Percentiles rank a stretch among this genome's conserved stretches.
phyloP scores from a whole-genome alignment of 2,329 filamentous ascomycete genomes.

The Paracoccidioides brasiliensis region DNA sequence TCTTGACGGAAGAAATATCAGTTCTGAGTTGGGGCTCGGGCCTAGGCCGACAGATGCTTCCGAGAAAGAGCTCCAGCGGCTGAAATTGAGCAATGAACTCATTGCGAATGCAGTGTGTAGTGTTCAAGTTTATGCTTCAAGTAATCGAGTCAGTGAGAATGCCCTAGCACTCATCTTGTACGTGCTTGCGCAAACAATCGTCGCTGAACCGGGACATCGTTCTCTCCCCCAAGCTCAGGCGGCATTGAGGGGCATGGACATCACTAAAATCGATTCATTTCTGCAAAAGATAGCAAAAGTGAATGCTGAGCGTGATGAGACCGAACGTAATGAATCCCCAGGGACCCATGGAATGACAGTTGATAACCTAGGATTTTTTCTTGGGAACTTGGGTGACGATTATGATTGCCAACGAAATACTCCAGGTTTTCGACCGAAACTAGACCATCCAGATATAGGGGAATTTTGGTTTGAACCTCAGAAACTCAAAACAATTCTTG shows the following conservation, averaged over 20 bases:
- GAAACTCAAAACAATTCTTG: not conserved
- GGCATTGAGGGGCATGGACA: not conserved
- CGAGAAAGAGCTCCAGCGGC: not conserved
- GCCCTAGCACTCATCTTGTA: not conserved
- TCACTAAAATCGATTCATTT: not conserved
- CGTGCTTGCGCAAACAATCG: not conserved
- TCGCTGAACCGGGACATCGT: not conserved
- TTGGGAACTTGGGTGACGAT: not conserved
- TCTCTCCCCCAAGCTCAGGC: not conserved
- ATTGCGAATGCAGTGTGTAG: not conserved
- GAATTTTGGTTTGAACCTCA: slow-evolving; percentile 1
- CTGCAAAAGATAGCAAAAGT: not conserved
- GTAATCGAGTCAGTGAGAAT: not conserved
- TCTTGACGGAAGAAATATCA: slow-evolving; percentile 3
- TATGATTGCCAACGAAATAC: slow-evolving; percentile 1
- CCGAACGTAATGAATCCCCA: not conserved
- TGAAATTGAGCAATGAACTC: not conserved
- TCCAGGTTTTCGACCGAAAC: not conserved
- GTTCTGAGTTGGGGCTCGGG: not conserved
- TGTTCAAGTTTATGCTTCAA: not conserved
- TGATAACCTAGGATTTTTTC: not conserved
- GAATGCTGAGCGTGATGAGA: not conserved
- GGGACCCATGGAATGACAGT: not conserved
- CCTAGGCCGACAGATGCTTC: not conserved
- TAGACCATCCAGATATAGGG: slow-evolving; percentile 1